phyloP scores from a whole-genome alignment of 1,284 basidiomycete genomes.

The Tylopilus sp. region DNA sequence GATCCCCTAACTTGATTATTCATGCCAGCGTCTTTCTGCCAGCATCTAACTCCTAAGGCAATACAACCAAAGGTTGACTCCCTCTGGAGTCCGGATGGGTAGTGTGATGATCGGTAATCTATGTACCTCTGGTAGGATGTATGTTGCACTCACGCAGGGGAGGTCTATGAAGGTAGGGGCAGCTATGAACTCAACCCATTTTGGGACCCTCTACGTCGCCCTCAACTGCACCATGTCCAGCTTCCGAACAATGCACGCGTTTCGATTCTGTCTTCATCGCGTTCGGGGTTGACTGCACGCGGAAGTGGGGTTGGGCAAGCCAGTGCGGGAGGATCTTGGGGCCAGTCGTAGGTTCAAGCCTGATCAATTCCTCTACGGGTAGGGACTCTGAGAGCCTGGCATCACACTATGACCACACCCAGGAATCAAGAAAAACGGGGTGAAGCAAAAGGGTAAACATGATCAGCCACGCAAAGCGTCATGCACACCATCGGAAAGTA shows the following conservation, averaged over 20 bases:
- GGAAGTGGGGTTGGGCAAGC: slow-evolving; percentile 68
- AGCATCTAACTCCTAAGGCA: neutral
- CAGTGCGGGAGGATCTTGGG: slow-evolving; percentile 72
- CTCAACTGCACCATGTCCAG: neutral
- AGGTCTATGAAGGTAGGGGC: slow-evolving; percentile 1
- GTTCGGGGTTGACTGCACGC: neutral
- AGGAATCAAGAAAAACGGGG: neutral
- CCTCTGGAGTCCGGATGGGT: too few relatives aligned
- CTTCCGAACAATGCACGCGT: slow-evolving; percentile 2
- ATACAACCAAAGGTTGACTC: too few relatives aligned
- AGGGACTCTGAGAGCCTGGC: slow-evolving; percentile 38
- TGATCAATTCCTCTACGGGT: slow-evolving; percentile 44
- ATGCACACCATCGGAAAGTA: slow-evolving; percentile 2
- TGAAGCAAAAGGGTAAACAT: too few relatives aligned
- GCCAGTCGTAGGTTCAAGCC: slow-evolving; percentile 48
- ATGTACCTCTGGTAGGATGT: neutral
- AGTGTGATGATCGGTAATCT: neutral
- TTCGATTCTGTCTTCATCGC: slow-evolving; percentile 7
- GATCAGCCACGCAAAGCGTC: slow-evolving; percentile 1
- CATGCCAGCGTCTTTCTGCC: neutral
- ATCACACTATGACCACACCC: slow-evolving; percentile 39
- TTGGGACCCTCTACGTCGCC: slow-evolving; percentile 3
- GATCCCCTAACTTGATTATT: too few relatives aligned
- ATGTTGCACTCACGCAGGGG: neutral
- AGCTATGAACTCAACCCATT: slow-evolving; percentile 13